Percentiles rank a stretch among this genome's conserved stretches.
Evolutionary conservation across 345 rosid species (phyloP).

Genomic region (Aegle marmelos): DNA sequence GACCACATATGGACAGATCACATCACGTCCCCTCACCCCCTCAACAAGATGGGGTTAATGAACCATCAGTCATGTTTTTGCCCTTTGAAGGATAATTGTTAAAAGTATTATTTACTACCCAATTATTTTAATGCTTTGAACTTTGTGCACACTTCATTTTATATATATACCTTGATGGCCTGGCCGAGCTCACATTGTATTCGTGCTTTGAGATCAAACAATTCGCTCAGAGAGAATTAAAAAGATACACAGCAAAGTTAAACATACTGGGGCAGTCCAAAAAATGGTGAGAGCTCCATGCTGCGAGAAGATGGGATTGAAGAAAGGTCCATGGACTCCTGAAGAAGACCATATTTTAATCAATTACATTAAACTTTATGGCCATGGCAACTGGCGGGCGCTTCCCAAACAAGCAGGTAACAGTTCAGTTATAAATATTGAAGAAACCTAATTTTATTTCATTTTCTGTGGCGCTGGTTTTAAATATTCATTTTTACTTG

Average conservation of each 20-base stretch:
- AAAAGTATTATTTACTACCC: background rate
- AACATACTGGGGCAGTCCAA: background rate
- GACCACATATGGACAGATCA: background rate
- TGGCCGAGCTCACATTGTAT: background rate
- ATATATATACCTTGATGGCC: background rate
- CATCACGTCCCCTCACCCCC: background rate
- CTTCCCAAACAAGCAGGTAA: conserved; percentile 76
- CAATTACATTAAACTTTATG: conserved; percentile 46
- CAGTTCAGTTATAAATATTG: background rate
- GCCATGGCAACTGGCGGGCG: conserved; percentile 76
- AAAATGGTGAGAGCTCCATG: conserved; percentile 80
- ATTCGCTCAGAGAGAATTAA: no score
- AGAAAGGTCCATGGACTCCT: conserved; percentile 78
- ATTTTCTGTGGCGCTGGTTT: background rate
- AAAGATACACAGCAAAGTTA: no score
- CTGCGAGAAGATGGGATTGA: conserved; percentile 74
- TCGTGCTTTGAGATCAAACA: conserved; percentile 2
- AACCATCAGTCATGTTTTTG: background rate
- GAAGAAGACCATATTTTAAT: conserved; percentile 60
- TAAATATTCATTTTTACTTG: background rate
- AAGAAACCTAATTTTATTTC: background rate
- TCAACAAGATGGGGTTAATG: background rate
- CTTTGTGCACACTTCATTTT: background rate
- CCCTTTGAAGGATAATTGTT: background rate
- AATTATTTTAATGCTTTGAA: background rate